A percentile compares a stretch with the other conserved stretches of the same genome.
phyloP scores from a whole-genome alignment of 2,329 filamentous ascomycete species.

The Colletotrichum sojae region DNA sequence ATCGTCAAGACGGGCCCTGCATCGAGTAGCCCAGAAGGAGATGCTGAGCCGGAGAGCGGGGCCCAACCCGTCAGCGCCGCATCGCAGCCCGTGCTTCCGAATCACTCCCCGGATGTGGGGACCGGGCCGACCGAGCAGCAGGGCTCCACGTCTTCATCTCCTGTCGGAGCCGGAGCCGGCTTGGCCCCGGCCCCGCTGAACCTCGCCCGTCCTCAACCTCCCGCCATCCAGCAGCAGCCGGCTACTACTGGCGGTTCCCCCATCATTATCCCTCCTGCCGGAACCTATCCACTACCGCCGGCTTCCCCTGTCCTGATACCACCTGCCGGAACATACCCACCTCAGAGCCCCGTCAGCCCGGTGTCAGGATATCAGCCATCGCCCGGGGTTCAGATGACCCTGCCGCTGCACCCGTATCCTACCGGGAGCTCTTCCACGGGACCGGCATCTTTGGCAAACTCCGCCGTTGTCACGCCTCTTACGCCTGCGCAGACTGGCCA shows the following conservation, averaged over 20 bases:
- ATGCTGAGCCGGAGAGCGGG: neutral
- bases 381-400: slow-evolving; percentile 1
- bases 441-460: slow-evolving; percentile 3
- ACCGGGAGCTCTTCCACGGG: neutral
- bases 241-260: neutral
- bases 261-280: neutral
- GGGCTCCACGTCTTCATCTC: neutral
- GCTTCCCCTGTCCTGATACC: neutral
- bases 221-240: neutral
- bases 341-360: slow-evolving; percentile 13
- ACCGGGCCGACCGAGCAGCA: neutral
- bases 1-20: slow-evolving; percentile 34
- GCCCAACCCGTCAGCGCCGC: neutral
- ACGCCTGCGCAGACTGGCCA: neutral
- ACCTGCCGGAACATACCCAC: slow-evolving; percentile 15
- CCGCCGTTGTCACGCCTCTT: neutral
- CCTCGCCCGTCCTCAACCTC: slow-evolving; percentile 17
- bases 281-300: neutral
- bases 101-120: slow-evolving; percentile 1
- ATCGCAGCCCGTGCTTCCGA: neutral
- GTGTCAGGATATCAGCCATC: neutral
- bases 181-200: slow-evolving; percentile 33
- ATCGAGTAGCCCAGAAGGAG: slow-evolving; percentile 5
- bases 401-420: slow-evolving; percentile 22
- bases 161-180: neutral